Base-by-base conservation (phyloP, 257 asterid genomes). In the Solanum chilense region DNA sequence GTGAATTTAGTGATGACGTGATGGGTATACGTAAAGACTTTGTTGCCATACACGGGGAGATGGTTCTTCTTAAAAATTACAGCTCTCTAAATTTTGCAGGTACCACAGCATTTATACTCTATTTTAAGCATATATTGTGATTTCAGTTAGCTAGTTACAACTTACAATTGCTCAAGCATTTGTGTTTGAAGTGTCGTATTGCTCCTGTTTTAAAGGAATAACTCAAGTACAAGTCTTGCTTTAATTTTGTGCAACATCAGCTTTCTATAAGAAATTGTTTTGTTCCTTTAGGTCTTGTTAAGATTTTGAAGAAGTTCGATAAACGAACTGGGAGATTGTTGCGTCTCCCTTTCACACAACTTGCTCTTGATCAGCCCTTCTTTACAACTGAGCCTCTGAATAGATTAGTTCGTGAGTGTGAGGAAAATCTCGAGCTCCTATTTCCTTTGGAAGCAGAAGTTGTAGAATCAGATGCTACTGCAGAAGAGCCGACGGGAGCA, bases 81-180 rank as follows among this genome's bases (percentile, higher is more conserved):
- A 95, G 99, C 94, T 93, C 98, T 87, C 93, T 97, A 58, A 97
- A 97, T 91, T 93, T 96, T 91, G 98, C 98, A 88, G 99, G 99
- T 95, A 90, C 87, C 78, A 16, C 68, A 81, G 69, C 45, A 27
- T 29, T 20, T 49, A 66, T 74, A 31, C 89, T 68, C 23, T 78
- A 85, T 88, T 86, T 85, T 5, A 49, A 10, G 69, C 69, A 45
- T 78, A 25, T 52, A 37, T 52, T 84, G 15, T 80, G 56, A 87
- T 52, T 56, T 86, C 37, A 60, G 21, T 60, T 37, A 16, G 25
- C 66, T 11, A 58, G 20, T 81, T 49, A 49, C 35, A 23, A n/a
- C 7, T 42, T 42, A 42, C 44, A 41, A 29, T 11, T 49, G 69
- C 45, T 49, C 70, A 20, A 52, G 85, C 85, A 47, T 80, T 29